Evolutionary conservation across 257 asterid genomes (phyloP).

Genomic region (Ilex aquifolium): DNA sequence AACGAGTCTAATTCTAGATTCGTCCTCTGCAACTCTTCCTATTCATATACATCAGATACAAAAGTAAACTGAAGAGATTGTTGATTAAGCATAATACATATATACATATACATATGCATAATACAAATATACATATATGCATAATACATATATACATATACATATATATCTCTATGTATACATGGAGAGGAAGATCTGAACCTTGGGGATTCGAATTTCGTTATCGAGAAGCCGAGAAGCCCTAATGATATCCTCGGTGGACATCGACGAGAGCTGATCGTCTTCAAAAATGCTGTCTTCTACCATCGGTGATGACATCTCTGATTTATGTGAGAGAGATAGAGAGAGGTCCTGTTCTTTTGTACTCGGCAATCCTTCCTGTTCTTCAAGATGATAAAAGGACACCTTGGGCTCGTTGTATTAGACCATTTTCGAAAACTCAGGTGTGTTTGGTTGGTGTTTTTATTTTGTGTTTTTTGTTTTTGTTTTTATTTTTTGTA

Average conservation of each 20-base stretch:
- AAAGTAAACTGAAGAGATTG: not conserved
- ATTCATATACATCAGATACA: slow-evolving; percentile 6
- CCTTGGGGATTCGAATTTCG: slow-evolving; percentile 78
- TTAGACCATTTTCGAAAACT: no score
- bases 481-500: no score
- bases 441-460: no score
- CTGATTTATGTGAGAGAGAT: slow-evolving; percentile 1
- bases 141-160: not conserved
- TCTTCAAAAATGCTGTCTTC: slow-evolving; percentile 75
- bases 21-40: slow-evolving; percentile 85
- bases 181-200: slow-evolving; percentile 4
- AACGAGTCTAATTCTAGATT: slow-evolving; percentile 73
- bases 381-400: no score
- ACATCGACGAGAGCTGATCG: slow-evolving; percentile 69
- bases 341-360: no score
- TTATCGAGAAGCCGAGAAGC: slow-evolving; percentile 90
- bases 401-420: no score
- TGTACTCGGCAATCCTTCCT: no score
- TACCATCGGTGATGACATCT: slow-evolving; percentile 82
- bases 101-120: not conserved
- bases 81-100: not conserved
- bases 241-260: slow-evolving; percentile 72
- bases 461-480: no score
- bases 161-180: not conserved
- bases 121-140: no score